Conservation (phyloP, 495 filamentous ascomycete genomes). For the Xylaria curta region DNA sequence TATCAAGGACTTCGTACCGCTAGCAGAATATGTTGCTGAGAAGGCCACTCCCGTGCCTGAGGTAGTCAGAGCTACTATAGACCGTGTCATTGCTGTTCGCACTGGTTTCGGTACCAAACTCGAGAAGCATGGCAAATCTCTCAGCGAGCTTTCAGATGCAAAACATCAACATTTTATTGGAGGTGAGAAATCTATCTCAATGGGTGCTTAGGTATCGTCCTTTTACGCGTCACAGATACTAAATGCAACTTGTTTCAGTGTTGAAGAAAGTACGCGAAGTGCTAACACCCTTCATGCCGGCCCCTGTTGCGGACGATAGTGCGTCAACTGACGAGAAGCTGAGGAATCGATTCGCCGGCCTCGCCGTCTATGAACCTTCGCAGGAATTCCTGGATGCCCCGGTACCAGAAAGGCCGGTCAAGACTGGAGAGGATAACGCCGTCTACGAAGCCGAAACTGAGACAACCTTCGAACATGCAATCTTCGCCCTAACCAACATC, state of each 20-base stretch:
- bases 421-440: constrained; percentile 9
- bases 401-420: constrained; percentile 30
- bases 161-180: constrained; percentile 46
- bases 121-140: constrained; percentile 27
- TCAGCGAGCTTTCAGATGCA: constrained; percentile 32
- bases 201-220: background rate
- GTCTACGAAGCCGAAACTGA: constrained; percentile 45
- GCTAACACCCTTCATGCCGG: constrained; percentile 36
- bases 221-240: background rate
- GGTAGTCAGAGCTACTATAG: constrained; percentile 31
- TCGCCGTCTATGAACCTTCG: constrained; percentile 47
- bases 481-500: constrained; percentile 32
- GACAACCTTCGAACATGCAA: constrained; percentile 35
- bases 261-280: constrained; percentile 39
- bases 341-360: constrained; percentile 39
- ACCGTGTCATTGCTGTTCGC: constrained; percentile 40
- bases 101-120: constrained; percentile 29
- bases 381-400: constrained; percentile 44
- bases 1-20: constrained; percentile 46
- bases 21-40: constrained; percentile 47
- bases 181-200: constrained; percentile 4
- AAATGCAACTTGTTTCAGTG: constrained; percentile 31
- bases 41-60: constrained; percentile 37
- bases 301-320: background rate
- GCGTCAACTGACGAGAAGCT: constrained; percentile 16